A percentile compares a stretch with the other conserved stretches of the same genome.
phyloP scores from a whole-genome alignment of 768 basidiomycete species.

The Psilocybe subaeruginosa region DNA sequence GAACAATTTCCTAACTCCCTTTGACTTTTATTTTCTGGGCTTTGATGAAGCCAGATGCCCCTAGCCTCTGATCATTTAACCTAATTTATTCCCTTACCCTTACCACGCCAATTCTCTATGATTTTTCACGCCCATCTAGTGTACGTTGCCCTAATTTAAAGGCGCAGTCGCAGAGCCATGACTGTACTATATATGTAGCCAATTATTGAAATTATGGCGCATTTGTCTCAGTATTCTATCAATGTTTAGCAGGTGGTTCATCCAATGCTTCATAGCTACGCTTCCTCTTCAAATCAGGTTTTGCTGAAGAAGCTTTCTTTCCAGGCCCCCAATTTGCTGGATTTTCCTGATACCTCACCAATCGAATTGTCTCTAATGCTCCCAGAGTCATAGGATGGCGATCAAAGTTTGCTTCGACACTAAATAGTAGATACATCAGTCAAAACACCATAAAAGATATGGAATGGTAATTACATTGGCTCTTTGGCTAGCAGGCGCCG shows the following conservation, averaged over 20 bases:
- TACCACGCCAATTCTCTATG: slow-evolving; percentile 9
- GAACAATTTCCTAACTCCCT: background rate
- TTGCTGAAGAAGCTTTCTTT: slow-evolving; percentile 47
- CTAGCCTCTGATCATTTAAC: slow-evolving; percentile 11
- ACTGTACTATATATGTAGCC: slow-evolving; percentile 8
- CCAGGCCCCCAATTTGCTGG: slow-evolving; percentile 97
- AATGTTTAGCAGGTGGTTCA: slow-evolving; percentile 24
- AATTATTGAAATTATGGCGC: background rate
- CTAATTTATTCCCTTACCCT: slow-evolving; percentile 24
- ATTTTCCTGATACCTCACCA: slow-evolving; percentile 90
- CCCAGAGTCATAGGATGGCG: slow-evolving; percentile 69
- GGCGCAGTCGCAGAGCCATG: background rate
- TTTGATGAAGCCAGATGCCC: background rate
- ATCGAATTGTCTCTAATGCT: slow-evolving; percentile 65
- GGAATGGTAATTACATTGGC: slow-evolving; percentile 48
- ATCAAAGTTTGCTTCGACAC: slow-evolving; percentile 72
- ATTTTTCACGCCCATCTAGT: slow-evolving; percentile 1
- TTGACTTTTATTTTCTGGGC: background rate
- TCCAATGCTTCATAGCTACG: slow-evolving; percentile 23
- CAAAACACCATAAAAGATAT: background rate
- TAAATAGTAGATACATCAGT: slow-evolving; percentile 26
- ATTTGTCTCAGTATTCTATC: background rate
- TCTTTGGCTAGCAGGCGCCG: slow-evolving; percentile 68
- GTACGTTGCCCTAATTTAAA: slow-evolving; percentile 6
- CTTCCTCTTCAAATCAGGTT: slow-evolving; percentile 24